A percentile compares a stretch with the other conserved stretches of the same genome.
Evolutionary conservation across 2,329 filamentous ascomycete genomes (phyloP).

Genomic region (Phyllosticta capitalensis): DNA sequence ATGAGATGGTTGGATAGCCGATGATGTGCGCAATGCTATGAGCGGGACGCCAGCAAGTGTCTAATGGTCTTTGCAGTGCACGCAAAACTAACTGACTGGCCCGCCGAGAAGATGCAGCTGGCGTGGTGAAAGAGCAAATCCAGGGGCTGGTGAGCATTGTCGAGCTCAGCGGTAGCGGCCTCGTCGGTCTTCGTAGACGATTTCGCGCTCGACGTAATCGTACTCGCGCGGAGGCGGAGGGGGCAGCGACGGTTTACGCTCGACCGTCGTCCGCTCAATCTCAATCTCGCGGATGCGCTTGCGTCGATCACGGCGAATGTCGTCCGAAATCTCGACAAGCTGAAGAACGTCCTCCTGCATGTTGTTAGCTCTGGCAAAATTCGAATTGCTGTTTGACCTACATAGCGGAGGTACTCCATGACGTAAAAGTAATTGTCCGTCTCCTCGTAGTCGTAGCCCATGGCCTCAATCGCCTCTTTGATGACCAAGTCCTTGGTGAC

Average conservation of each 20-base stretch:
- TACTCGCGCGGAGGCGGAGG: conserved; percentile 37
- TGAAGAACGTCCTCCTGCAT: conserved; percentile 74
- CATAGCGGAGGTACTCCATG: conserved; percentile 80
- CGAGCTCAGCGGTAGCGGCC: conserved; percentile 27
- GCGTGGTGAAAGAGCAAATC: background rate
- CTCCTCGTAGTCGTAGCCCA: conserved; percentile 85
- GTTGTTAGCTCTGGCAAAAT: too few relatives aligned
- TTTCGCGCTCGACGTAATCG: conserved; percentile 59
- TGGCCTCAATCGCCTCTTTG: conserved; percentile 73
- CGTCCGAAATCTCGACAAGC: conserved; percentile 72
- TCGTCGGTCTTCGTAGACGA: conserved; percentile 48
- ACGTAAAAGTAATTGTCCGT: conserved; percentile 85
- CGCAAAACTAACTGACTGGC: background rate
- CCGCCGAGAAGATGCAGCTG: background rate
- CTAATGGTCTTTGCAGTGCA: background rate
- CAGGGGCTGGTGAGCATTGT: background rate
- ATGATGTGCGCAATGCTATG: conserved; percentile 1
- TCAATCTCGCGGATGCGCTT: conserved; percentile 52
- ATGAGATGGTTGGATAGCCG: background rate
- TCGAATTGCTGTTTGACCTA: conserved; percentile 42
- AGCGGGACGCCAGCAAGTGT: background rate
- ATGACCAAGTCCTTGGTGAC: conserved; percentile 88
- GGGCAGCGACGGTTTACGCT: conserved; percentile 20
- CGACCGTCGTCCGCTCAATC: conserved; percentile 48
- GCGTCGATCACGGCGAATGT: conserved; percentile 60